phyloP scores from a whole-genome alignment of 257 asterid species.

The Lithospermum erythrorhizon region DNA sequence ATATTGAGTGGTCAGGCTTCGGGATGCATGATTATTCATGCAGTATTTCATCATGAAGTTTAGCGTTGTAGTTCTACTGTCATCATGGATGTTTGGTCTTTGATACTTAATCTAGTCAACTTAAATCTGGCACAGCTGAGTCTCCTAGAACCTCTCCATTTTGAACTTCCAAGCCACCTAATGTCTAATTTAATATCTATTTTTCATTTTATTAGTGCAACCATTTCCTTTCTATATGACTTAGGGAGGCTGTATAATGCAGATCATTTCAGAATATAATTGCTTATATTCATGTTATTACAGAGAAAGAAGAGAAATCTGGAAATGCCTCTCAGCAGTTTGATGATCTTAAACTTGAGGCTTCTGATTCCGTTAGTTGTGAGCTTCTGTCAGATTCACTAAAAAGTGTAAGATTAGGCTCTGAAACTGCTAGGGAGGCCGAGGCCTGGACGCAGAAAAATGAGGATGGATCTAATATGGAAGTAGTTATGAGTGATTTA shows the following conservation, averaged over 20 bases:
- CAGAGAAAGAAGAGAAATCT: constrained; percentile 43
- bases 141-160: too few species aligned
- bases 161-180: not conserved
- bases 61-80: too few species aligned
- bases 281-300: not conserved
- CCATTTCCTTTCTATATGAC: not conserved
- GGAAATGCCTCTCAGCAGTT: constrained; percentile 40
- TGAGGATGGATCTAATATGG: constrained; percentile 10
- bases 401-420: constrained; percentile 9
- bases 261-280: not conserved
- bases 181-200: not conserved
- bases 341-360: constrained; percentile 17
- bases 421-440: constrained; percentile 10
- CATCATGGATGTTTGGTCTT: too few species aligned
- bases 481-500: constrained; percentile 25
- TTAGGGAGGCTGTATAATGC: not conserved
- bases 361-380: constrained; percentile 7
- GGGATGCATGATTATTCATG: too few species aligned
- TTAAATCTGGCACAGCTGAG: too few species aligned
- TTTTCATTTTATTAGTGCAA: not conserved
- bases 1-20: too few species aligned
- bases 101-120: too few species aligned
- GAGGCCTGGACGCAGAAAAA: constrained; percentile 10
- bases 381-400: constrained; percentile 14
- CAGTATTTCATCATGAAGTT: too few species aligned